Evolutionary conservation across 352 stramenopile genomes (phyloP), one percentile per base, ranked within the genome.

Genomic region (Pythium utonaiense): DNA sequence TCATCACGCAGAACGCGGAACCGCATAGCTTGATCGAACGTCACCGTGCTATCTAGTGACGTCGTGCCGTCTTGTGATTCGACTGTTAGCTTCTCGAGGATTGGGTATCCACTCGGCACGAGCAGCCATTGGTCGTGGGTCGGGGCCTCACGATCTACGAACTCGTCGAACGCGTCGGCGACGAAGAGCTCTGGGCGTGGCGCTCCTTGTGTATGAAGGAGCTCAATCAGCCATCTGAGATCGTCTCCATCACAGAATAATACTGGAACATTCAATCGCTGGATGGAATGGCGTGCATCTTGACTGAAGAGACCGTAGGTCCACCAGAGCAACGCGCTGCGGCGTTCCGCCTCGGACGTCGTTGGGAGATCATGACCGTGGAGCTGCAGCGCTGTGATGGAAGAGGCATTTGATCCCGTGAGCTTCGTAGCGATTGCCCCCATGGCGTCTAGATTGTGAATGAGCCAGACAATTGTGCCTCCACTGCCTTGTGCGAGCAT

Each of bases 1-100:
- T 58, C 52, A 25, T 58, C 52, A 2, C 52, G 52, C 2, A 58
- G 5, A 12, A 58, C 52, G 1, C 52, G 52, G 10, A 58, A 58
- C 3, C 1, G 6, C 22, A 9, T 49, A 12, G 27, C 52, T 8
- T 22, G 12, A 45, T 58, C 52, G 36, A 58, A 58, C 5, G 17
- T n/a, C 1, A 50, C n/a, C n/a, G n/a, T n/a, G n/a, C n/a, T n/a
- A n/a, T n/a, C n/a, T n/a, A n/a, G n/a, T n/a, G n/a, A n/a, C n/a
- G n/a, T 22, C 6, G 24, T 19, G 34, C 49, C 14, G 36, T 30
- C 31, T 14, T 3, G 50, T 27, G 33, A 48, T 24, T 57, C n/a
- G 50, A 33, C 22, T 21, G 4, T 9, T 16, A 33, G n/a, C 9
- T 49, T n/a, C 13, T 33, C 12, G 17, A 19, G 34, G 25, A 58